Evolutionary conservation across 129 eudicot genomes (phyloP), one percentile per base, ranked within the genome.

Genomic region (Flaveria brownii): DNA sequence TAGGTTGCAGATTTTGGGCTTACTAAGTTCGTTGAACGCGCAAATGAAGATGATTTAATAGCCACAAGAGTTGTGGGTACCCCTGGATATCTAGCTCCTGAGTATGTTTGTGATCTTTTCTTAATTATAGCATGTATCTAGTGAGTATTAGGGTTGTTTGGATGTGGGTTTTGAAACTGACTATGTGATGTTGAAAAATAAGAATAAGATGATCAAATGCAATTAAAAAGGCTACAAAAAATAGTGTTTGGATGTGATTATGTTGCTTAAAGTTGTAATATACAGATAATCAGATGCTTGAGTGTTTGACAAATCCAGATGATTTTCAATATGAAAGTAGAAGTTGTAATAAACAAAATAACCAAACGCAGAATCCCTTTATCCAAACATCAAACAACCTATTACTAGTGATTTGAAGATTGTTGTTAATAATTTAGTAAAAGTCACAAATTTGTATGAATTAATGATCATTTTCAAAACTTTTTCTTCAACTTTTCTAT

Each of bases 1-100:
- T 50, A 83, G 86, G 83, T 83, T 73, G 80, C 83, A 1, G 86
- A 78, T 83, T 83, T 83, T 73, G 83, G 86, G 17, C 75, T 83
- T 46, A 68, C 86, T 26, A 83, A 78, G 42, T 80, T 73, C 15
- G 56, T 78, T 18, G 83, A 78, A 62, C 78, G 80, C 50, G 75
- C 83, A 65, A 73, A 83, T 68, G 86, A 83, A 67, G 83, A 78
- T 0, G 83, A 73, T 68, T 73, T 56, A n/a, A 49, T 78, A 57
- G 80, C 83, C 39, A 83, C 86, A 17, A 70, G 80, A 67, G 76
- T 83, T 33, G 83, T 83, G 75, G 86, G 86, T 54, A 83, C 86
- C 50, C 86, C 86, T 18, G 86, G 86, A 18, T 83, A 78, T 78
- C 73, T 83, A 59, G 77, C 86, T 73, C 86, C 86, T 10, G 86